Conservation (phyloP, 2,329 filamentous ascomycete genomes). For the Phialophora tarda region DNA sequence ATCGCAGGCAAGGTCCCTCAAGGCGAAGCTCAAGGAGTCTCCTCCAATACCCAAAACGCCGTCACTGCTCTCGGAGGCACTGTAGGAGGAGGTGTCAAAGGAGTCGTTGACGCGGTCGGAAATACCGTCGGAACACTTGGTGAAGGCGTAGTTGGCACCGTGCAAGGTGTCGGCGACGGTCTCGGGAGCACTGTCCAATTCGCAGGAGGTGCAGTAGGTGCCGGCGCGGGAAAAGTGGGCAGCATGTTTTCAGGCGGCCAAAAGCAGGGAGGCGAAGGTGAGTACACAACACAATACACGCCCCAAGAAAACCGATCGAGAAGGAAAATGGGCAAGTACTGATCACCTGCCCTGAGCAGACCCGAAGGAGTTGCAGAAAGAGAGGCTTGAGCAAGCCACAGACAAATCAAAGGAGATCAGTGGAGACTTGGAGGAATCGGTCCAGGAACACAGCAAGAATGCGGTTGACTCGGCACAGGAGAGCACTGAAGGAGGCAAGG, state of each 20-base stretch:
- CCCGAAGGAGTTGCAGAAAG: constrained; percentile 22
- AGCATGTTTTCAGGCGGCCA: constrained; percentile 26
- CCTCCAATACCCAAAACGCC: constrained; percentile 34
- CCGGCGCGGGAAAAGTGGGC: constrained; percentile 34
- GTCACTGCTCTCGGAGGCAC: constrained; percentile 35
- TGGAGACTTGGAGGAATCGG: constrained; percentile 16
- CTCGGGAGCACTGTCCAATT: constrained; percentile 35
- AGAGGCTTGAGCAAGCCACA: constrained; percentile 25
- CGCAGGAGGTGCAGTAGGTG: constrained; percentile 35
- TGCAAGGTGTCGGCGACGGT: constrained; percentile 16
- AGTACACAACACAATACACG: not conserved
- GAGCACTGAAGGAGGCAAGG: constrained; percentile 13
- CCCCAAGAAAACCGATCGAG: not conserved
- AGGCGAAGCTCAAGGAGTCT: constrained; percentile 30
- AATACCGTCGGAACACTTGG: constrained; percentile 35
- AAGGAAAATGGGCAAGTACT: not conserved
- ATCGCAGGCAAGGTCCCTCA: constrained; percentile 32
- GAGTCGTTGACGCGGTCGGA: constrained; percentile 35
- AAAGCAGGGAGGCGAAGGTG: constrained; percentile 25
- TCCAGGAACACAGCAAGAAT: constrained; percentile 29
- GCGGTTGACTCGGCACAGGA: constrained; percentile 23
- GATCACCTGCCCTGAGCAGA: constrained; percentile 8
- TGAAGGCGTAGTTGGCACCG: constrained; percentile 33
- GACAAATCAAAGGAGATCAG: constrained; percentile 27
- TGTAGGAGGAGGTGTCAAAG: constrained; percentile 35